Evolutionary conservation across 441 rosid genomes (phyloP).

Genomic region (Pelargonium australe): DNA sequence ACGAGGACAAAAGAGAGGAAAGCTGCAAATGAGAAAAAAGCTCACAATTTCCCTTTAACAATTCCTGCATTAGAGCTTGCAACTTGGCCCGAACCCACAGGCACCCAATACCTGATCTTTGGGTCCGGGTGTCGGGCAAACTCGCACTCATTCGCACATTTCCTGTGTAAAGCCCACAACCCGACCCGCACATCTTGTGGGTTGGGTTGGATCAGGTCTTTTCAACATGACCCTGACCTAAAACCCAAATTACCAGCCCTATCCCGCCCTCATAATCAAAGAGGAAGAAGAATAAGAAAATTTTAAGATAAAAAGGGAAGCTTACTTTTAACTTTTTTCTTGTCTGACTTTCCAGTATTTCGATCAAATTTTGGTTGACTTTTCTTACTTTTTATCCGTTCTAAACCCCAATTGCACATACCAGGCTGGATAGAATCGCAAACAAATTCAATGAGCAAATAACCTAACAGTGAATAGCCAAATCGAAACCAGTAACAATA

Average conservation of each 20-base stretch:
- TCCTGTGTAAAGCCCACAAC: not conserved
- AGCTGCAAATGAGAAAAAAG: no score
- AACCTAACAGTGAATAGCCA: not conserved
- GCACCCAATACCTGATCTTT: no score
- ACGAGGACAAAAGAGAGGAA: no score
- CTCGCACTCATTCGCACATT: no score
- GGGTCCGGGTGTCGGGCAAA: no score
- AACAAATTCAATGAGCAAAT: slow-evolving; percentile 10
- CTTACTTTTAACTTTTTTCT: slow-evolving; percentile 41
- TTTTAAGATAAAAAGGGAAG: slow-evolving; percentile 10
- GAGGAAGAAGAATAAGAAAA: not conserved
- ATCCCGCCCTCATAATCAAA: not conserved
- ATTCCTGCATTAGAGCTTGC: no score
- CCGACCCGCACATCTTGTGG: no score
- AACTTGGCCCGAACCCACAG: no score
- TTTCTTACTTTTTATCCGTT: slow-evolving; percentile 17
- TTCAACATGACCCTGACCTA: not conserved
- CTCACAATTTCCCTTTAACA: no score
- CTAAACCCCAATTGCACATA: slow-evolving; percentile 11
- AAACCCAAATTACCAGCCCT: no score
- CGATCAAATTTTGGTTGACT: slow-evolving; percentile 25
- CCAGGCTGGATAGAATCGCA: slow-evolving; percentile 30
- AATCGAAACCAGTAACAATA: not conserved
- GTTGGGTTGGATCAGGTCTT: no score
- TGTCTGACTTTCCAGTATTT: slow-evolving; percentile 27